phyloP scores from a whole-genome alignment of 148 eudicot genomes.

The Silene conica region DNA sequence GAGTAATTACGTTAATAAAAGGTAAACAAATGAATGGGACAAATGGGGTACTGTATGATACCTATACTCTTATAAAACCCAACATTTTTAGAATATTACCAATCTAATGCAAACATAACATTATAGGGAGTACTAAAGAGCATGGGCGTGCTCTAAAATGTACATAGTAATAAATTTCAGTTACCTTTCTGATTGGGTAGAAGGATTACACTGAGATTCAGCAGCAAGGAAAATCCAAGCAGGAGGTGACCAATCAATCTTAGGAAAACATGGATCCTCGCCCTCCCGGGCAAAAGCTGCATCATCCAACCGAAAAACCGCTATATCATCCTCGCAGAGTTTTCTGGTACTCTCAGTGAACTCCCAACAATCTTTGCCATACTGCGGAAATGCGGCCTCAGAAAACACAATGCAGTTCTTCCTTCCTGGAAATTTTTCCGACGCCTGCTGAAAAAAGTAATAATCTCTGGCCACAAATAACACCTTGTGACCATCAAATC shows the following conservation, averaged over 20 bases:
- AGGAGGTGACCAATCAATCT: not conserved
- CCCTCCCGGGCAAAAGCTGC: not conserved
- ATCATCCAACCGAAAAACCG: not conserved
- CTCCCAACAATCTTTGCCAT: not conserved
- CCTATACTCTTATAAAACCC: not conserved
- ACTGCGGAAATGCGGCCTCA: not conserved
- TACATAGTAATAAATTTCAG: not conserved
- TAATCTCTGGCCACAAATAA: not conserved
- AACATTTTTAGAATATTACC: not conserved
- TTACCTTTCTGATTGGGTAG: not conserved
- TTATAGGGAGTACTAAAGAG: not conserved
- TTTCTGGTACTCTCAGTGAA: not conserved
- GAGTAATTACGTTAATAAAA: too few relatives aligned
- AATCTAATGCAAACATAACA: not conserved
- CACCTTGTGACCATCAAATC: not conserved
- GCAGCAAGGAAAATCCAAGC: constrained; percentile 5
- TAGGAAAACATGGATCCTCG: not conserved
- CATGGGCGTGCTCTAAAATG: too few relatives aligned
- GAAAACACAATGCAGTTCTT: constrained; percentile 3
- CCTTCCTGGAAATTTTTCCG: not conserved
- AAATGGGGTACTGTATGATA: too few relatives aligned
- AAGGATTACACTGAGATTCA: not conserved
- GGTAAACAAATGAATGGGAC: too few relatives aligned
- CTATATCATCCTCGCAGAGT: not conserved
- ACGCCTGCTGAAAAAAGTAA: not conserved